Conservation (phyloP, 495 filamentous ascomycete species). For the Aspergillus biplanus region DNA sequence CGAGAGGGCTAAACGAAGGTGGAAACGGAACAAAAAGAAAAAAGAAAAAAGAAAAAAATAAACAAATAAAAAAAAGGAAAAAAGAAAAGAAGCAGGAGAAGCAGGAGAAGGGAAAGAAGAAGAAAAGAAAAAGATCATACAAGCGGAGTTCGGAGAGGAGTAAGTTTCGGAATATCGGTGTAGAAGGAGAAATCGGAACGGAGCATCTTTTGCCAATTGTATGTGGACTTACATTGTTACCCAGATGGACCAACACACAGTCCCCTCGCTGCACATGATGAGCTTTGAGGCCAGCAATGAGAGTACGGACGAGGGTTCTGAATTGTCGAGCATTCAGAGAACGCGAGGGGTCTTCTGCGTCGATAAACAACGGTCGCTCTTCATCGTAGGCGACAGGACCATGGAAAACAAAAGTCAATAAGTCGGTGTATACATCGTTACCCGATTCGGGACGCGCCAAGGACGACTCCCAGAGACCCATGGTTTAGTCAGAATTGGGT, state of each 20-base stretch:
- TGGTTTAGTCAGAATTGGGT: conserved; percentile 25
- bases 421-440: conserved; percentile 41
- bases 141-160: not conserved
- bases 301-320: conserved; percentile 48
- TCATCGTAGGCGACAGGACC: conserved; percentile 39
- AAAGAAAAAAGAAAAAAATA: not conserved
- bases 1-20: not conserved
- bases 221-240: conserved; percentile 56
- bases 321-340: conserved; percentile 58
- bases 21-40: conserved; percentile 6
- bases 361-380: conserved; percentile 56
- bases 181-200: conserved; percentile 10
- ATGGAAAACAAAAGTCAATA: conserved; percentile 46
- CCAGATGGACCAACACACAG: conserved; percentile 63
- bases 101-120: not conserved
- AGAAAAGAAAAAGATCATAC: conserved; percentile 16
- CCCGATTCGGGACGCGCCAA: conserved; percentile 28
- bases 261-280: conserved; percentile 58
- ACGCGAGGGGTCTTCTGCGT: conserved; percentile 56
- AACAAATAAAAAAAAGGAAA: conserved; percentile 16
- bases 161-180: conserved; percentile 15
- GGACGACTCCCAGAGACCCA: conserved; percentile 40
- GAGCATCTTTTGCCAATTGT: not conserved
- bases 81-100: conserved; percentile 3
- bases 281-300: conserved; percentile 59